Evolutionary conservation across 805 yeast species (phyloP).

Genomic region (Candida montana): DNA sequence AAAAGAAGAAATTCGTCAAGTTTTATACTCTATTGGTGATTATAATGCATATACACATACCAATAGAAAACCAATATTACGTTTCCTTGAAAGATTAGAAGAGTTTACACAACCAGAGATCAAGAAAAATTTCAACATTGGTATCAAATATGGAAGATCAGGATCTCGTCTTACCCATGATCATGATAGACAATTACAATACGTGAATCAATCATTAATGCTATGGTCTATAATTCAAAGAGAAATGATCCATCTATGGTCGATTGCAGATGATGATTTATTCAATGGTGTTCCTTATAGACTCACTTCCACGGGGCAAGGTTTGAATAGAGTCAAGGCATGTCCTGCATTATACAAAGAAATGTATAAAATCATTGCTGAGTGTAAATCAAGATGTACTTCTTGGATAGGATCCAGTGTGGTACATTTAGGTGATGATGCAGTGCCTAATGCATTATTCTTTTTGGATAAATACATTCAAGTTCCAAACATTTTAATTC

Average conservation of each 20-base stretch:
- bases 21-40: constrained; percentile 73
- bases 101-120: constrained; percentile 41
- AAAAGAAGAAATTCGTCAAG: constrained; percentile 64
- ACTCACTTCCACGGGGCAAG: constrained; percentile 73
- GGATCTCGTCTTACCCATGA: constrained; percentile 73
- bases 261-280: constrained; percentile 67
- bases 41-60: constrained; percentile 67
- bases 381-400: constrained; percentile 57
- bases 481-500: constrained; percentile 71
- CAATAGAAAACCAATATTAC: constrained; percentile 60
- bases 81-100: constrained; percentile 51
- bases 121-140: constrained; percentile 41
- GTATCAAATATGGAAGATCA: constrained; percentile 57
- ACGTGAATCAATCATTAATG: constrained; percentile 68
- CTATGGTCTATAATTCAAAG: constrained; percentile 75
- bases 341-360: constrained; percentile 65
- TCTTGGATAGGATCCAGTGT: constrained; percentile 79
- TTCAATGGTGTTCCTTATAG: constrained; percentile 50
- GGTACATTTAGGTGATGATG: constrained; percentile 76
- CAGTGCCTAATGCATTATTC: constrained; percentile 78
- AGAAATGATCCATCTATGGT: constrained; percentile 76
- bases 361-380: constrained; percentile 64
- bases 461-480: constrained; percentile 77
- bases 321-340: constrained; percentile 68
- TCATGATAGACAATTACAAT: constrained; percentile 67